phyloP scores from a whole-genome alignment of 202 grass and related monocot species.

The Zizania palustris region DNA sequence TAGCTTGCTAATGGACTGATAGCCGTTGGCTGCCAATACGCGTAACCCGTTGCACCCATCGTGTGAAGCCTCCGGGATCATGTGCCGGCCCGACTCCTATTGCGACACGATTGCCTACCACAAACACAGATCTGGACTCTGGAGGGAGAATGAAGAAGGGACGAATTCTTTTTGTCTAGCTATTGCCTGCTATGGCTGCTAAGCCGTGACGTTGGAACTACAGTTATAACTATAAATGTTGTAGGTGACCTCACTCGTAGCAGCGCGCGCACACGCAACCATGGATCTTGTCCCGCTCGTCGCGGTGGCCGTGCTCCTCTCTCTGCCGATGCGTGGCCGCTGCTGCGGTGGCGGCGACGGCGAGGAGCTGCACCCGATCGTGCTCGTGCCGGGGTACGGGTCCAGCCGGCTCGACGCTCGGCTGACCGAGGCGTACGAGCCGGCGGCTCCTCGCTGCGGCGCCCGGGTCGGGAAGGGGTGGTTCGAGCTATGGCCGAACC shows the following conservation, averaged over 20 bases:
- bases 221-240: background rate
- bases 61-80: background rate
- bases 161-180: background rate
- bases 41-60: background rate
- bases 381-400: slow-evolving; percentile 64
- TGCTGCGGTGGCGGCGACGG: background rate
- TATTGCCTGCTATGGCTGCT: background rate
- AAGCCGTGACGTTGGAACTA: background rate
- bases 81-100: background rate
- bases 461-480: slow-evolving; percentile 34
- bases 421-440: slow-evolving; percentile 59
- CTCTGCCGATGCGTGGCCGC: background rate
- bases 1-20: background rate
- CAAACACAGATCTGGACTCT: background rate
- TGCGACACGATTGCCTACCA: background rate
- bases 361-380: slow-evolving; percentile 46
- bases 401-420: slow-evolving; percentile 60
- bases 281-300: slow-evolving; percentile 40
- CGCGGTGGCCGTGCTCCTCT: slow-evolving; percentile 35
- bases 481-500: slow-evolving; percentile 75
- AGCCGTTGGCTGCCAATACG: background rate
- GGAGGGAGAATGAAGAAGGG: background rate
- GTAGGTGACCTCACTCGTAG: background rate
- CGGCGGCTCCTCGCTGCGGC: slow-evolving; percentile 49
- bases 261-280: background rate